Percentiles rank a stretch among this genome's conserved stretches.
Conservation (phyloP, 805 yeast species). For the Myxozyma geophila region DNA sequence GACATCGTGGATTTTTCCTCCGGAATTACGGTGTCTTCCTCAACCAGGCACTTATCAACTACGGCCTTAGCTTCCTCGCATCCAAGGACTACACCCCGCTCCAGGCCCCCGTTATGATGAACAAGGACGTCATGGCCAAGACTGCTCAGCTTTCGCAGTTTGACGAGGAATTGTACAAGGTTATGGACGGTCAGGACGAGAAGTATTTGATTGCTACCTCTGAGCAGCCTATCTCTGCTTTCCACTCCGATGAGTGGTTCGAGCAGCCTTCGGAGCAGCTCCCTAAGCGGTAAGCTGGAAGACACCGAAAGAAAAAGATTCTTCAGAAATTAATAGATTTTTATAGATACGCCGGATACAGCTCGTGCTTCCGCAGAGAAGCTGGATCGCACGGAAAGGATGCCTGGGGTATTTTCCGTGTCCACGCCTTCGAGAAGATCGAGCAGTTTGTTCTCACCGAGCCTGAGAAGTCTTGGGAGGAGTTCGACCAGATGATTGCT, state of each 20-base stretch:
- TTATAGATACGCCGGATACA: conserved; percentile 82
- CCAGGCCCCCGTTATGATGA: conserved; percentile 99
- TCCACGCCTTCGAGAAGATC: conserved; percentile 96
- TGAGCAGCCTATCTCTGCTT: conserved; percentile 98
- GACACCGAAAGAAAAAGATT: not conserved
- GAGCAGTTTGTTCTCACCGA: conserved; percentile 96
- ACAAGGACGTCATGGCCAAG: conserved; percentile 98
- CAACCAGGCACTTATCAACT: conserved; percentile 97
- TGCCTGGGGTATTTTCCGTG: conserved; percentile 99
- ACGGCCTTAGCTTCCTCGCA: conserved; percentile 84
- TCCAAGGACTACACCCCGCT: conserved; percentile 81
- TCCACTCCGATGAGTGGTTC: conserved; percentile 97
- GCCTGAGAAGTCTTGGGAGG: conserved; percentile 98
- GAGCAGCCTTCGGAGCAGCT: conserved; percentile 96
- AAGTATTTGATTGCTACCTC: conserved; percentile 97
- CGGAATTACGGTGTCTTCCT: conserved; percentile 95
- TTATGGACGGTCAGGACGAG: conserved; percentile 95
- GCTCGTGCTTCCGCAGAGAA: conserved; percentile 98
- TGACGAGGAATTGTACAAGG: conserved; percentile 97
- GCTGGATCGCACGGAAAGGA: conserved; percentile 99
- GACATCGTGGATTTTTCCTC: conserved; percentile 97
- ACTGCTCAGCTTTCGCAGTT: conserved; percentile 98
- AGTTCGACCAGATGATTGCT: conserved; percentile 93
- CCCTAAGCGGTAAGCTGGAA: conserved; percentile 65
- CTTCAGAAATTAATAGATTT: not conserved